Conservation (phyloP, 257 asterid species). For the Salvia miltiorrhiza region DNA sequence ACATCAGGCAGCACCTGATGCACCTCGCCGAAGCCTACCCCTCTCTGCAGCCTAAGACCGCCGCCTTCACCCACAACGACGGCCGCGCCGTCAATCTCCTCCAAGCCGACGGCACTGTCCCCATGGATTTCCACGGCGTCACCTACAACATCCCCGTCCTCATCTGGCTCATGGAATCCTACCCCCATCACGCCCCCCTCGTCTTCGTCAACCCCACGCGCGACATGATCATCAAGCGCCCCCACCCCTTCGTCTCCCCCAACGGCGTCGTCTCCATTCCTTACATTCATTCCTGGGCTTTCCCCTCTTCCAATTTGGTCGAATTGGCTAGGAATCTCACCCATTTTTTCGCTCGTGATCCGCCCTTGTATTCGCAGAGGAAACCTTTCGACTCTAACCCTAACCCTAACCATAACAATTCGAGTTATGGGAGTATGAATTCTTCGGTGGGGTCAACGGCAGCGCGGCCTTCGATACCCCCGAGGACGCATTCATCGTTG, state of each 20-base stretch:
- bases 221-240: constrained; percentile 80
- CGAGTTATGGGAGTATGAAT: constrained; percentile 32
- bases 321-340: constrained; percentile 66
- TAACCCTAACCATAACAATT: constrained; percentile 29
- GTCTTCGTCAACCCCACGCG: constrained; percentile 83
- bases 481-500: constrained; percentile 41
- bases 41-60: constrained; percentile 70
- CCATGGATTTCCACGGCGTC: constrained; percentile 59
- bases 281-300: constrained; percentile 66
- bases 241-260: constrained; percentile 77
- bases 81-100: constrained; percentile 83
- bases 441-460: constrained; percentile 29
- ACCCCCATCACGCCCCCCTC: constrained; percentile 80
- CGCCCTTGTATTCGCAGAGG: constrained; percentile 77
- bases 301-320: constrained; percentile 77
- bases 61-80: constrained; percentile 84
- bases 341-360: constrained; percentile 69
- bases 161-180: constrained; percentile 85
- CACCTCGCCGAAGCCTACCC: constrained; percentile 57
- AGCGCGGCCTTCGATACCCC: constrained; percentile 66
- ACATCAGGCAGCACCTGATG: constrained; percentile 74
- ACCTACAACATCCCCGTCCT: constrained; percentile 82
- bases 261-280: constrained; percentile 81
- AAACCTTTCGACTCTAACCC: constrained; percentile 40
- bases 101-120: constrained; percentile 84